Conservation (phyloP, 2,329 filamentous ascomycete genomes). For the Fonsecaea pedrosoi region DNA sequence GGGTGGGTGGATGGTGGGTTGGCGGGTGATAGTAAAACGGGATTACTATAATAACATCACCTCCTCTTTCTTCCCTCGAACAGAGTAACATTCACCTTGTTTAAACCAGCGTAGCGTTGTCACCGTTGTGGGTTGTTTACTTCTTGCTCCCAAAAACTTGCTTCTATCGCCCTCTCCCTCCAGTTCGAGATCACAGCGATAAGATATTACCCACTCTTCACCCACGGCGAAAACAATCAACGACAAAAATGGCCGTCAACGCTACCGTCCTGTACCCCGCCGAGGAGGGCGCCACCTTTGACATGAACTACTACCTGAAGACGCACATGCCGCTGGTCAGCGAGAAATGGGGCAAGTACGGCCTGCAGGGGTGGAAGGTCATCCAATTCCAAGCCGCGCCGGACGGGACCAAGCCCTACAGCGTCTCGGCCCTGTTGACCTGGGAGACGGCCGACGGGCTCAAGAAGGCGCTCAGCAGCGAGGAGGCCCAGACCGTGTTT, state of each 20-base stretch:
- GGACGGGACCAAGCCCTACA: conserved; percentile 31
- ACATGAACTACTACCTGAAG: conserved; percentile 58
- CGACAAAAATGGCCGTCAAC: conserved; percentile 18
- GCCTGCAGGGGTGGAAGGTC: conserved; percentile 46
- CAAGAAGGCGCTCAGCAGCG: conserved; percentile 20
- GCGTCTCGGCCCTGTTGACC: conserved; percentile 25
- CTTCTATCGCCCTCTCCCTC: neutral
- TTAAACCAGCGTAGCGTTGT: no score
- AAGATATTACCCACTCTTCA: no score
- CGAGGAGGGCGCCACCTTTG: conserved; percentile 51
- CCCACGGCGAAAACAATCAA: neutral
- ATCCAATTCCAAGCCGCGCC: conserved; percentile 21
- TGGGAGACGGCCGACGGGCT: conserved; percentile 33
- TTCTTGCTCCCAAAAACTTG: no score
- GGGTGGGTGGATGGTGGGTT: no score
- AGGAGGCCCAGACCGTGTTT: conserved; percentile 23
- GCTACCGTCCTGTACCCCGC: conserved; percentile 49
- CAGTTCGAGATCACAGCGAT: neutral
- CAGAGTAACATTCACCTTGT: no score
- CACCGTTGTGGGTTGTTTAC: no score
- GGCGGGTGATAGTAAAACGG: no score
- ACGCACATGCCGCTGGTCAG: conserved; percentile 56
- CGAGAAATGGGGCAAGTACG: conserved; percentile 49
- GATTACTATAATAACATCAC: no score
- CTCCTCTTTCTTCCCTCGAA: no score